A percentile compares a stretch with the other conserved stretches of the same genome.
phyloP scores from a whole-genome alignment of 495 filamentous ascomycete genomes.

The Penicillium coprophilum region DNA sequence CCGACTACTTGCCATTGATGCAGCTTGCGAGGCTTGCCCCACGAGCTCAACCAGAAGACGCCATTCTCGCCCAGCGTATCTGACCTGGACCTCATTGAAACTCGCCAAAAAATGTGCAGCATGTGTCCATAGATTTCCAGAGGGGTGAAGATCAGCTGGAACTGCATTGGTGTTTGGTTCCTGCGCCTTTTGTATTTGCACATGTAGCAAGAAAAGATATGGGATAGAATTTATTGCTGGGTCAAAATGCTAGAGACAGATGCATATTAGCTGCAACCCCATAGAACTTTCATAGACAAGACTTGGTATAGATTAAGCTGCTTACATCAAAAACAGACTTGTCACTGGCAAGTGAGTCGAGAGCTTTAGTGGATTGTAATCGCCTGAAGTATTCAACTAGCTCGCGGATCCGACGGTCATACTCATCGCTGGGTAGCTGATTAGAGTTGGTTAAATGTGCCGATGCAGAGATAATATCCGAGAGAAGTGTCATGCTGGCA shows the following conservation, averaged over 20 bases:
- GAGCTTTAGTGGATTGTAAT: constrained; percentile 17
- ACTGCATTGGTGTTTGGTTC: constrained; percentile 20
- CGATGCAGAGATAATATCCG: constrained; percentile 18
- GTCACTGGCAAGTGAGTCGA: constrained; percentile 16
- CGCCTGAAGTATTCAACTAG: constrained; percentile 28
- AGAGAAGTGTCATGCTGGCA: constrained; percentile 15
- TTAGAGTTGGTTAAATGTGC: constrained; percentile 13
- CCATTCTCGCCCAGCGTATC: constrained; percentile 58
- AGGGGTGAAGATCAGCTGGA: constrained; percentile 31
- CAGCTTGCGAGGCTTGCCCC: constrained; percentile 38
- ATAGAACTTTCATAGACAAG: not conserved
- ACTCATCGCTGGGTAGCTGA: constrained; percentile 21
- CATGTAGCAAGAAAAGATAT: constrained; percentile 42
- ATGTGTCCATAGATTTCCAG: constrained; percentile 48
- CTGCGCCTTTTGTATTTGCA: constrained; percentile 33
- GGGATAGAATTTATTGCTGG: constrained; percentile 44
- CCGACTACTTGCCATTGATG: constrained; percentile 43
- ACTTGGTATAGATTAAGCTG: not conserved
- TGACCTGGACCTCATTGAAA: constrained; percentile 59
- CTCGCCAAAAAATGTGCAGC: constrained; percentile 46
- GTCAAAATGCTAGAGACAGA: constrained; percentile 36
- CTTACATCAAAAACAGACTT: constrained; percentile 35
- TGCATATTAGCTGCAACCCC: not conserved
- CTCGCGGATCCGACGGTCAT: constrained; percentile 34
- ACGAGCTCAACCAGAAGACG: constrained; percentile 51